Evolutionary conservation across 1,284 basidiomycete species (phyloP).

Genomic region (Afroboletus lepidellus): DNA sequence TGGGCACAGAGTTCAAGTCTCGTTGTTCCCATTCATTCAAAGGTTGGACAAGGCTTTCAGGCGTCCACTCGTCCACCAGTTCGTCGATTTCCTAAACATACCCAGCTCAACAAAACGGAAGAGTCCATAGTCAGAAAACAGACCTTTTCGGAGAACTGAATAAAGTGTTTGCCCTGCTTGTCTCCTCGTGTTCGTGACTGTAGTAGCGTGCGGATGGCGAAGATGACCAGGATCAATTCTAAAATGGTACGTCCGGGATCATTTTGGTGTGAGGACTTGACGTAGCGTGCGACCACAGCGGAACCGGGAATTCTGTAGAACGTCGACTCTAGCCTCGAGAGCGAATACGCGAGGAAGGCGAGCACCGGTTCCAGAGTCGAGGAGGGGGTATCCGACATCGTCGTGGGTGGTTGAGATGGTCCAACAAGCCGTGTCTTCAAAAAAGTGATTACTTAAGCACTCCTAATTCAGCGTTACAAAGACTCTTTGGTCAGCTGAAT

Average conservation of each 20-base stretch:
- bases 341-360: slow-evolving; percentile 53
- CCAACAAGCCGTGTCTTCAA: neutral
- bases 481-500: too few relatives aligned
- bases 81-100: slow-evolving; percentile 87
- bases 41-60: slow-evolving; percentile 78
- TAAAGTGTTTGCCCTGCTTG: slow-evolving; percentile 85
- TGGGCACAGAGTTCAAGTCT: slow-evolving; percentile 74
- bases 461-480: neutral
- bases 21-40: slow-evolving; percentile 60
- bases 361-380: slow-evolving; percentile 59
- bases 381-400: slow-evolving; percentile 24
- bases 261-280: slow-evolving; percentile 86
- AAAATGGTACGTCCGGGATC: slow-evolving; percentile 91
- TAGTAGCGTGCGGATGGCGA: slow-evolving; percentile 86
- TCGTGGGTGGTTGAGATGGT: slow-evolving; percentile 10
- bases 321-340: slow-evolving; percentile 53
- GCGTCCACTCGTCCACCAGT: slow-evolving; percentile 93
- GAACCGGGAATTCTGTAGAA: slow-evolving; percentile 86
- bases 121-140: neutral
- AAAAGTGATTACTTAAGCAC: neutral
- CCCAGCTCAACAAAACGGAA: neutral
- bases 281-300: slow-evolving; percentile 87
- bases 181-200: slow-evolving; percentile 89
- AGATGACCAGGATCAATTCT: slow-evolving; percentile 87
- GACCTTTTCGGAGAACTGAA: slow-evolving; percentile 89